phyloP scores from a whole-genome alignment of 139 green algal genomes.

The Chlamydomonas incerta region DNA sequence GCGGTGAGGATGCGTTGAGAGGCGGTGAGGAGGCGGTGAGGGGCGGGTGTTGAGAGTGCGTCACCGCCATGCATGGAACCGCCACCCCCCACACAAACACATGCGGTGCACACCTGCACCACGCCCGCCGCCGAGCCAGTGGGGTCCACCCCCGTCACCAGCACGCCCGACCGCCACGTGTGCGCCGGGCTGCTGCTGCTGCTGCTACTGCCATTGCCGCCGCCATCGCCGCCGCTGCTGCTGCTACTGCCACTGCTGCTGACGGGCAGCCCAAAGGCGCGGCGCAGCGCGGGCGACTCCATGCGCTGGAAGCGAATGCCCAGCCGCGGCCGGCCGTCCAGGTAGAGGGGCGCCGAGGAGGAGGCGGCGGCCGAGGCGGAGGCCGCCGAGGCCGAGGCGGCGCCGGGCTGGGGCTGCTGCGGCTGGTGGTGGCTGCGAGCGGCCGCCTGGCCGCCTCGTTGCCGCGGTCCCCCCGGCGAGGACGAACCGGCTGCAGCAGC shows the following conservation, averaged over 20 bases:
- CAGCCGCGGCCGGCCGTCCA: conserved; percentile 41
- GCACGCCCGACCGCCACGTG: not conserved
- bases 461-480: no score
- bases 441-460: not conserved
- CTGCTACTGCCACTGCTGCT: not conserved
- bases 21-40: no score
- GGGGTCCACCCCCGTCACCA: conserved; percentile 37
- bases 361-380: not conserved
- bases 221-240: not conserved
- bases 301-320: conserved; percentile 88
- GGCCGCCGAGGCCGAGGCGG: not conserved
- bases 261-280: conserved; percentile 47
- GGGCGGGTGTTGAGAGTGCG: no score
- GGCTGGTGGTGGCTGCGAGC: no score
- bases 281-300: conserved; percentile 67
- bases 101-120: not conserved
- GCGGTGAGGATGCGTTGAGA: no score
- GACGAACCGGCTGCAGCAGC: not conserved
- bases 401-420: no score
- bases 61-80: no score
- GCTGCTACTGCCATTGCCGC: not conserved
- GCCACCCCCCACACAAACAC: no score
- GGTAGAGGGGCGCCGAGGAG: not conserved
- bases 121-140: conserved; percentile 24
- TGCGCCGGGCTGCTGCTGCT: no score